These are phyloP conservation scores for Rhizophagus sp. DNA, from an alignment of 192 early-diverging fungal species.

Conservation along the genomic window DNA sequence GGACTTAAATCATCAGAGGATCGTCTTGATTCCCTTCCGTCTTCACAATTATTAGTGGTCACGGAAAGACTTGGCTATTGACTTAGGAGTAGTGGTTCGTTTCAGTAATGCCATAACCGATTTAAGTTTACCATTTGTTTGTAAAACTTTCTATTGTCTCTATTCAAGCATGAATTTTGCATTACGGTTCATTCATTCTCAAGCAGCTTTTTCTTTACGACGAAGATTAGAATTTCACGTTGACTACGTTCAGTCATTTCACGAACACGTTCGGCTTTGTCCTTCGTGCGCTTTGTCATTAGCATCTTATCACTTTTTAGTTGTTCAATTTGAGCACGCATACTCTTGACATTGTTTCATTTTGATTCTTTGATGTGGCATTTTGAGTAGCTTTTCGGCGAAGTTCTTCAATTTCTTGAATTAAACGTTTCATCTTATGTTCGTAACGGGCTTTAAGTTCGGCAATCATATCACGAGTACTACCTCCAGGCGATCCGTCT, in stretches of 20 bases:
- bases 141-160: conserved; percentile 35
- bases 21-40: conserved; percentile 9
- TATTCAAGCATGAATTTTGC: conserved; percentile 34
- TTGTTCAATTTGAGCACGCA: conserved; percentile 68
- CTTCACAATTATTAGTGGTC: not conserved
- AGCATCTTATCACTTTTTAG: conserved; percentile 45
- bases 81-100: conserved; percentile 38
- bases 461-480: conserved; percentile 40
- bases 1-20: too few species aligned
- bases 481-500: conserved; percentile 46
- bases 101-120: conserved; percentile 51
- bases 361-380: conserved; percentile 35
- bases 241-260: conserved; percentile 58
- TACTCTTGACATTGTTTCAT: conserved; percentile 58
- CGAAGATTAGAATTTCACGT: conserved; percentile 37
- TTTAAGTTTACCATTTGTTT: conserved; percentile 48
- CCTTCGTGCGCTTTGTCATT: conserved; percentile 65
- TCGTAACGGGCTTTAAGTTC: conserved; percentile 51
- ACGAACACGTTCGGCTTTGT: too few species aligned
- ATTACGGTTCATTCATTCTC: conserved; percentile 48
- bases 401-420: conserved; percentile 53
- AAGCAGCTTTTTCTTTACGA: conserved; percentile 51
- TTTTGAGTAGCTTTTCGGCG: conserved; percentile 56
- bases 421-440: conserved; percentile 56
- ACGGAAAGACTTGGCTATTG: too few species aligned